Percentiles rank a stretch among this genome's conserved stretches.
phyloP scores from a whole-genome alignment of 2,329 filamentous ascomycete genomes.

The Penicillium expansum region DNA sequence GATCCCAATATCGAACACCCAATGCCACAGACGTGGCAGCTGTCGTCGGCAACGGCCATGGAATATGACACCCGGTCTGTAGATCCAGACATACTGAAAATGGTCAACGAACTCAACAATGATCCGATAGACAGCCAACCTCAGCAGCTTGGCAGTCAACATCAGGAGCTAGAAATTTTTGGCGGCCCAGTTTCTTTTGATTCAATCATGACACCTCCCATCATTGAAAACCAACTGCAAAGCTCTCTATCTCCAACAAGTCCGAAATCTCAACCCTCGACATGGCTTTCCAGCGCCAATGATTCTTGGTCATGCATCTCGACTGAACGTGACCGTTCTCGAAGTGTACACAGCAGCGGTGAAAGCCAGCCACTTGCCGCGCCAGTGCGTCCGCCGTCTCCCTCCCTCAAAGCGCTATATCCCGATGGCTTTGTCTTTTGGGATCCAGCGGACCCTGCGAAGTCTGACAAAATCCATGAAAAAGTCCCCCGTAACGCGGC shows the following conservation, averaged over 20 bases:
- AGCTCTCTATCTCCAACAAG: not conserved
- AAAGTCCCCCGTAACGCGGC: conserved; percentile 7
- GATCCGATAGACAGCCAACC: not conserved
- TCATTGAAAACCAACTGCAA: not conserved
- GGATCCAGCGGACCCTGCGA: conserved; percentile 15
- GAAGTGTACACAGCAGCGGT: not conserved
- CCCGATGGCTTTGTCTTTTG: conserved; percentile 9
- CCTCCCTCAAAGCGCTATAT: no score
- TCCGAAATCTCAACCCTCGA: not conserved
- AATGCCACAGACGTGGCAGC: not conserved
- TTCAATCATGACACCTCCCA: not conserved
- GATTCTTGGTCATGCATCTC: no score
- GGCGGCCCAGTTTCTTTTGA: not conserved
- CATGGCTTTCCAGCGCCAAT: not conserved
- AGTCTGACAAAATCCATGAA: conserved; percentile 4
- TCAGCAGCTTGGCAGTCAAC: not conserved
- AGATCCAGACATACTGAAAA: not conserved
- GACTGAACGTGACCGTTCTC: not conserved
- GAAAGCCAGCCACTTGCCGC: not conserved
- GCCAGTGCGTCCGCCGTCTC: not conserved
- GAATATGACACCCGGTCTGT: not conserved
- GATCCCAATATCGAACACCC: not conserved
- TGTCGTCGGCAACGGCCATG: not conserved
- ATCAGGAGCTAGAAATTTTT: not conserved
- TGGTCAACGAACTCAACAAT: no score